phyloP scores from a whole-genome alignment of 208 protist species.

The Blastocrithidia nonstop region DNA sequence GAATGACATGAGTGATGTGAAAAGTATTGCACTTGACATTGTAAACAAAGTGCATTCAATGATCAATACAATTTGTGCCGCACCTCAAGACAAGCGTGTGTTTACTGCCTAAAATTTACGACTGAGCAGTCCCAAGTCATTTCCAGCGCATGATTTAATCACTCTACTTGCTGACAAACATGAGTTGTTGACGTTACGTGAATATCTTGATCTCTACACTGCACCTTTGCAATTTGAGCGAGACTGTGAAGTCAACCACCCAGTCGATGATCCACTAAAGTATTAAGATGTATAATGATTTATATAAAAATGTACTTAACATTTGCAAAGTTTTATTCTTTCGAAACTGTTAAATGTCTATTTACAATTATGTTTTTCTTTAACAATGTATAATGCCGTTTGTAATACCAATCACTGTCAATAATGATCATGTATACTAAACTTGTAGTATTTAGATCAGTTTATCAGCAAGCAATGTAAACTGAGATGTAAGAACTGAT shows the following conservation, averaged over 20 bases:
- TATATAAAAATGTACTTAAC: constrained; percentile 2
- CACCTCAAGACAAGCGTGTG: too few relatives aligned
- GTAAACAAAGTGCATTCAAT: too few relatives aligned
- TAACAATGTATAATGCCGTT: constrained; percentile 14
- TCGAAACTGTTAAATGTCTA: not conserved
- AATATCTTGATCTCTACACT: constrained; percentile 50
- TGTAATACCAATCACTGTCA: constrained; percentile 2
- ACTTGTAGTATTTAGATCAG: not conserved
- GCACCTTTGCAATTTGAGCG: constrained; percentile 28
- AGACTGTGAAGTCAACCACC: constrained; percentile 57
- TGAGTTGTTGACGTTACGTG: constrained; percentile 35
- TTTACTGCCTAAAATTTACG: constrained; percentile 53
- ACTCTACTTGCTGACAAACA: constrained; percentile 28
- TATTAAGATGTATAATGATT: constrained; percentile 18
- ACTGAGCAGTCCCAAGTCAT: constrained; percentile 45
- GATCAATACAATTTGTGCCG: too few relatives aligned
- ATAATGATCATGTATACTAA: not conserved
- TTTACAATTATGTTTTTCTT: constrained; percentile 6
- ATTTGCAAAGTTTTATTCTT: not conserved
- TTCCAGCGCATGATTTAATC: constrained; percentile 29
- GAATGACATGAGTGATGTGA: too few relatives aligned
- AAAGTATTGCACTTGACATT: too few relatives aligned
- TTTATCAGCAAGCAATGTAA: too few relatives aligned
- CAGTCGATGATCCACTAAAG: constrained; percentile 54
- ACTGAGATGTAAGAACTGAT: too few relatives aligned